Evolutionary conservation across 2,329 filamentous ascomycete genomes (phyloP).

Genomic region (Ophiostoma ips): DNA sequence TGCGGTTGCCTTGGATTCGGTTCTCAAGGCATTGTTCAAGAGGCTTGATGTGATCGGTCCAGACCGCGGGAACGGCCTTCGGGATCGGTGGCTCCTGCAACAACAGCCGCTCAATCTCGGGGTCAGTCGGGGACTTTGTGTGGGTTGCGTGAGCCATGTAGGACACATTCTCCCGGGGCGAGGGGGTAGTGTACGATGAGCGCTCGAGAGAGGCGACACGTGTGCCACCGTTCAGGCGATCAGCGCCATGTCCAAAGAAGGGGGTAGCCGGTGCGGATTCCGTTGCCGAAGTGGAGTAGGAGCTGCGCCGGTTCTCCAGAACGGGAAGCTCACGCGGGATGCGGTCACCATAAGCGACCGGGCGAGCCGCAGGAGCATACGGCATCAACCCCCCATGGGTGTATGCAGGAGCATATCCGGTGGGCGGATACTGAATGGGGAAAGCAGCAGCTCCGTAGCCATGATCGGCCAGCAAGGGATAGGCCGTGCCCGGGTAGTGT

Average conservation of each 20-base stretch:
- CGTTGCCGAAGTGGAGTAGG: constrained; percentile 45
- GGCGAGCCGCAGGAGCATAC: constrained; percentile 37
- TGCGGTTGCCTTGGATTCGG: constrained; percentile 78
- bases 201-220: constrained; percentile 45
- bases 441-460: constrained; percentile 17
- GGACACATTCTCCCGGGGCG: constrained; percentile 41
- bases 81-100: constrained; percentile 73
- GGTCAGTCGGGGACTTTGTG: constrained; percentile 31
- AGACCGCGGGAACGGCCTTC: constrained; percentile 76
- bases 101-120: constrained; percentile 49
- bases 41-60: constrained; percentile 75
- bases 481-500: constrained; percentile 15
- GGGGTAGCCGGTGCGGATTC: constrained; percentile 54
- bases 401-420: constrained; percentile 13
- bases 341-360: constrained; percentile 30
- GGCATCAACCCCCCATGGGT: constrained; percentile 25
- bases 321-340: constrained; percentile 42
- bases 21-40: constrained; percentile 92
- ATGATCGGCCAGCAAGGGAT: constrained; percentile 17
- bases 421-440: constrained; percentile 11
- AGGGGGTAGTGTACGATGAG: constrained; percentile 52
- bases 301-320: constrained; percentile 51
- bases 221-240: constrained; percentile 42
- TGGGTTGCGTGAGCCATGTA: constrained; percentile 21
- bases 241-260: constrained; percentile 43